Base-by-base conservation (phyloP, 352 stramenopile genomes). In the Phytophthora agathidicida region DNA sequence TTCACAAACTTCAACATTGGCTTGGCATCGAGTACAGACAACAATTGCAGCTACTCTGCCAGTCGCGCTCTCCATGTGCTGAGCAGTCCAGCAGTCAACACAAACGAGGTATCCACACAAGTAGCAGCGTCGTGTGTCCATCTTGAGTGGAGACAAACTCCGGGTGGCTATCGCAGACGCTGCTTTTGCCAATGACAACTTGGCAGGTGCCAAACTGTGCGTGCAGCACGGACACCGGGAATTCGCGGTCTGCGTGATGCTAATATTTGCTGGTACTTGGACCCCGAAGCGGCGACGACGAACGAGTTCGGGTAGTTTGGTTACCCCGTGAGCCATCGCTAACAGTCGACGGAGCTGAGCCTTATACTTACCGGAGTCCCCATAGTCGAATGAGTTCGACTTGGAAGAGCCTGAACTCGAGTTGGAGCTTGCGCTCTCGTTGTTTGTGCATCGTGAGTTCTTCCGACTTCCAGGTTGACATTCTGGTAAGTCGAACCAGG, bases 151-250 rank as follows among this genome's bases (percentile, higher is more conserved):
- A 20, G 30, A 23, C 0, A 57, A 35, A 20, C 37, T 68, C 23
- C 37, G 51, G 7, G 11, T 52, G 7, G 49, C 19, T 16, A 61
- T 39, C 0, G 48, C 58, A 1, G 49, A 52, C 1, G 48, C 41
- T 16, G 57, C 57, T 35, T 51, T 47, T 6, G 39, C 42, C 0
- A 70, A 6, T 2, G 47, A 54, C 6, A 61, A 30, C 13, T 71
- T 66, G 17, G 68, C 35, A 5, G 44, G 47, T 0, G 42, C 48
- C n/a, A 89, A 60, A 13, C 53, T 72, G 36, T 73, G 73, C 3
- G 69, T 83, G 30, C 81, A 91, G 38, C 71, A 80, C 16, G 80
- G 69, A 44, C 81, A 91, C 37, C 63, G 72, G 7, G 60, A 43
- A 49, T 88, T 91, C 5, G 49, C 62, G 1, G 69, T 55, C 4